Evolutionary conservation across 331 rosid species (phyloP).

Genomic region (Stylosanthes scabra): DNA sequence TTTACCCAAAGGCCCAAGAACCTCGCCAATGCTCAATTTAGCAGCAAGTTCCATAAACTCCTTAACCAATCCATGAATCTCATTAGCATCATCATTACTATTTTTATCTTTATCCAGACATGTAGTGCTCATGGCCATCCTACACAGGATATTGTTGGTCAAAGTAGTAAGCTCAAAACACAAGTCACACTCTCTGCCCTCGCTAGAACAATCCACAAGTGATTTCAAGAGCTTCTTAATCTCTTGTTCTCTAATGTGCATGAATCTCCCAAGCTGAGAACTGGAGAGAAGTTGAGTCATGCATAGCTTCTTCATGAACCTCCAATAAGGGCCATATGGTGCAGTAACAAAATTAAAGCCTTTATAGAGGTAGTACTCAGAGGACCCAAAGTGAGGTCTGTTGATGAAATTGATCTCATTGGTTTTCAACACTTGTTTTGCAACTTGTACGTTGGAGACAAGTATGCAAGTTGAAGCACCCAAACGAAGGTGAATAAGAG

Average conservation of each 20-base stretch:
- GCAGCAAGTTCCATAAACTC: conserved; percentile 56
- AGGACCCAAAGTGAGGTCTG: conserved; percentile 61
- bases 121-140: conserved; percentile 65
- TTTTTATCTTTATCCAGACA: conserved; percentile 49
- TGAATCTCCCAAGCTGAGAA: conserved; percentile 43
- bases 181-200: conserved; percentile 43
- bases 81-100: conserved; percentile 51
- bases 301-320: conserved; percentile 74
- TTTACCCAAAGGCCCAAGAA: conserved; percentile 61
- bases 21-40: conserved; percentile 66
- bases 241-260: conserved; percentile 50
- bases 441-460: conserved; percentile 60
- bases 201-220: conserved; percentile 9
- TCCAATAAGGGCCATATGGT: too few relatives aligned
- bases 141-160: conserved; percentile 61
- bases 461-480: conserved; percentile 64
- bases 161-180: conserved; percentile 43
- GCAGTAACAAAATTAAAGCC: too few relatives aligned
- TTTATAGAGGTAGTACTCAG: conserved; percentile 49
- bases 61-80: conserved; percentile 45
- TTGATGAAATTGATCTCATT: conserved; percentile 59
- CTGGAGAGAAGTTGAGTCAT: conserved; percentile 61
- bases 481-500: conserved; percentile 62
- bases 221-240: conserved; percentile 44
- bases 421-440: conserved; percentile 61